Conservation (phyloP, 164 flowering plant species). For the Chimonanthus praecox region DNA sequence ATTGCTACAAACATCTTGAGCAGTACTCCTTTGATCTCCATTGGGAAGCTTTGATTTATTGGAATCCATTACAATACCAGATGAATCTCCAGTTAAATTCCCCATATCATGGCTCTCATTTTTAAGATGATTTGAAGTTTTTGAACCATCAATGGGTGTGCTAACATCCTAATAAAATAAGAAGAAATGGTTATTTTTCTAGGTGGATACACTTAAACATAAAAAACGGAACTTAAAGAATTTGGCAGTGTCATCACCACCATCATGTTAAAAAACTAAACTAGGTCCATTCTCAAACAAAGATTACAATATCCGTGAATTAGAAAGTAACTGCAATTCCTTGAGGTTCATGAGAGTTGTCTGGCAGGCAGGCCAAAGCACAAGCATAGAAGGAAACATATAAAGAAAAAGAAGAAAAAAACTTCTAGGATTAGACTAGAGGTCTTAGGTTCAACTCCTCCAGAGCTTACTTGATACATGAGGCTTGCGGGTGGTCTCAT, state of each 20-base stretch:
- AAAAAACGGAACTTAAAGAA: not conserved
- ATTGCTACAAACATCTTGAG: conserved; percentile 20
- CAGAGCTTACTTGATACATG: too few species aligned
- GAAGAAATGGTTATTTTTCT: conserved; percentile 8
- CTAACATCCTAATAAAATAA: conserved; percentile 18
- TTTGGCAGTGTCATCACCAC: not conserved
- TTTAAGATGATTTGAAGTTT: conserved; percentile 6
- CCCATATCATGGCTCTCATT: conserved; percentile 12
- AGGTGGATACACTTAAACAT: not conserved
- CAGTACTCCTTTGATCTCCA: conserved; percentile 19
- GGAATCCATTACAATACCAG: conserved; percentile 18
- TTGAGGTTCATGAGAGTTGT: too few species aligned
- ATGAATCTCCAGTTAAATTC: conserved; percentile 23
- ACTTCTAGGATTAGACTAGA: too few species aligned
- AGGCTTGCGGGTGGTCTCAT: too few species aligned
- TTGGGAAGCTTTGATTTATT: conserved; percentile 17
- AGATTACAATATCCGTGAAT: too few species aligned
- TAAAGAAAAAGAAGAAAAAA: too few species aligned
- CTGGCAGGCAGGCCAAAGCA: too few species aligned
- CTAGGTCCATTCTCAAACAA: not conserved
- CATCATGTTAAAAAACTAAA: not conserved
- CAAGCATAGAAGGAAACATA: too few species aligned
- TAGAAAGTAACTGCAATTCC: too few species aligned
- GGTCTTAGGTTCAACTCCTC: too few species aligned
- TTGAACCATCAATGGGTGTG: conserved; percentile 14